Evolutionary conservation across 2,329 filamentous ascomycete species (phyloP).

Genomic region (Fusarium globosum): DNA sequence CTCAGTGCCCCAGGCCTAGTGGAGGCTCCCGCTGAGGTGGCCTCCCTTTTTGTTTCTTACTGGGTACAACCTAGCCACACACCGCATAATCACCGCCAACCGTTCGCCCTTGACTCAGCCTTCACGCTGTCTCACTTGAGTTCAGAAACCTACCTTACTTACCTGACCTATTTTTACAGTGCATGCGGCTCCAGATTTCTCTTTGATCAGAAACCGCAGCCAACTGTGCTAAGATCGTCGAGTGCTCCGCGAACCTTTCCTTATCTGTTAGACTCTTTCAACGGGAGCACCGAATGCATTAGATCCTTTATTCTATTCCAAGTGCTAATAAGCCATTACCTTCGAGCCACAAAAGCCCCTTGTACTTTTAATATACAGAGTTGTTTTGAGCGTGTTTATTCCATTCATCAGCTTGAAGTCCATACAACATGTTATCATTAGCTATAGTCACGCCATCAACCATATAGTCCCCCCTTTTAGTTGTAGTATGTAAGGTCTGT

Average conservation of each 20-base stretch:
- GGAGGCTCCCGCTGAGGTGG: constrained; percentile 11
- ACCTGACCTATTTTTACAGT: neutral
- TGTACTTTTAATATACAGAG: neutral
- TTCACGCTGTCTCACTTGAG: constrained; percentile 16
- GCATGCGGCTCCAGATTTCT: constrained; percentile 9
- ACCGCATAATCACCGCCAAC: constrained; percentile 16
- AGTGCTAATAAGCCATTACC: neutral
- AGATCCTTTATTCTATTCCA: neutral
- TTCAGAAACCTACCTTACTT: neutral
- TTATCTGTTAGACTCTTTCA: constrained; percentile 1
- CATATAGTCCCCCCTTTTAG: neutral
- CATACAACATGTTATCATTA: neutral
- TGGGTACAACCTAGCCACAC: constrained; percentile 25
- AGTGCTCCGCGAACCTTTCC: constrained; percentile 9
- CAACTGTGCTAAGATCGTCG: neutral
- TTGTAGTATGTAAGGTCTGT: neutral
- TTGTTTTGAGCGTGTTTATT: neutral
- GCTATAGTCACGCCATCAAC: neutral
- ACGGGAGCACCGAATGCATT: constrained; percentile 3
- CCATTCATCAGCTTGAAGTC: neutral
- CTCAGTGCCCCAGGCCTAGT: constrained; percentile 4
- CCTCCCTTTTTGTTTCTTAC: constrained; percentile 15
- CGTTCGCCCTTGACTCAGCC: constrained; percentile 31
- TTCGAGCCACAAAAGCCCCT: constrained; percentile 11
- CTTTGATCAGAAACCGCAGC: neutral